Conservation (phyloP, 805 yeast species). For the Priceomyces fermenticarens region DNA sequence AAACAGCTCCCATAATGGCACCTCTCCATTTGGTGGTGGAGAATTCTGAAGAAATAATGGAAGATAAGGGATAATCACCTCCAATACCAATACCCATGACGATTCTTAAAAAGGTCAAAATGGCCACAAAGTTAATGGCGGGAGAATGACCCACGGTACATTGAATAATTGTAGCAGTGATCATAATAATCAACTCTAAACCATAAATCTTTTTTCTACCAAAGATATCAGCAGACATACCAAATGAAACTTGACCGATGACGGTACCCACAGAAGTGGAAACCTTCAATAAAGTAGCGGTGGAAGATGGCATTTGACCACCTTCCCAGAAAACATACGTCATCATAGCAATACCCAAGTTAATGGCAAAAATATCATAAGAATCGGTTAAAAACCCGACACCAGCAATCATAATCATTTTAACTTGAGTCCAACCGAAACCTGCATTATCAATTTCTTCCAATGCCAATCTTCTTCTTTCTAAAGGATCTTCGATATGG, state of each 20-base stretch:
- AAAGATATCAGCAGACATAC: slow-evolving; percentile 72
- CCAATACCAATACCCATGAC: slow-evolving; percentile 95
- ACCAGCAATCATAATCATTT: slow-evolving; percentile 83
- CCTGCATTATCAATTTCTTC: slow-evolving; percentile 78
- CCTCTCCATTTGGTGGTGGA: slow-evolving; percentile 97
- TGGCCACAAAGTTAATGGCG: slow-evolving; percentile 70
- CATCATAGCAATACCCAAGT: slow-evolving; percentile 78
- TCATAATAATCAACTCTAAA: slow-evolving; percentile 79
- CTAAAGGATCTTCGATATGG: slow-evolving; percentile 79
- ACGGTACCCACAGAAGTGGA: slow-evolving; percentile 94
- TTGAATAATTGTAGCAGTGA: slow-evolving; percentile 74
- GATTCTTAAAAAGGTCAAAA: slow-evolving; percentile 75
- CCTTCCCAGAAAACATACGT: slow-evolving; percentile 70
- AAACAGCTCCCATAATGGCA: slow-evolving; percentile 94
- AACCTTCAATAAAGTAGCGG: slow-evolving; percentile 74
- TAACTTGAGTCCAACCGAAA: slow-evolving; percentile 79
- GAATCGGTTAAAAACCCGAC: slow-evolving; percentile 93
- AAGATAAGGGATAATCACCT: slow-evolving; percentile 93
- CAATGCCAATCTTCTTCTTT: slow-evolving; percentile 81
- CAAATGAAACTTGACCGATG: slow-evolving; percentile 84
- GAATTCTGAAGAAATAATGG: slow-evolving; percentile 90
- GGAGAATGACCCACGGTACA: slow-evolving; percentile 70
- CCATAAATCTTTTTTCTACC: slow-evolving; percentile 92
- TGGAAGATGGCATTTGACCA: slow-evolving; percentile 64
- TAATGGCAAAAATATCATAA: slow-evolving; percentile 88